phyloP scores from a whole-genome alignment of 2,329 filamentous ascomycete genomes.

The Neospermospora avenae region DNA sequence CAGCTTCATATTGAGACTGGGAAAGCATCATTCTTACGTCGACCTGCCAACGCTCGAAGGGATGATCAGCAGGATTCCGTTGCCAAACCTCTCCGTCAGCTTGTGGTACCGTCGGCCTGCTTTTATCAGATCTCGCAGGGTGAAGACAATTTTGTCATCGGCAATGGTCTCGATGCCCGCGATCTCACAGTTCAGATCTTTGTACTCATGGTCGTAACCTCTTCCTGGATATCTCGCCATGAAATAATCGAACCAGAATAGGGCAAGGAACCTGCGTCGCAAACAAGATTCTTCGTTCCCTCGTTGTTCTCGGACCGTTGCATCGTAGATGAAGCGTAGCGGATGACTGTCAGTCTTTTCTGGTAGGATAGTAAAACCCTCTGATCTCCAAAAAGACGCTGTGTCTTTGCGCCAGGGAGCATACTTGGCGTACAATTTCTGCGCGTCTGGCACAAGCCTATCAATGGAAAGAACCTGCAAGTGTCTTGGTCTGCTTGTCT shows the following conservation, averaged over 20 bases:
- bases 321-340: conserved; percentile 12
- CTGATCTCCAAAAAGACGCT: conserved; percentile 12
- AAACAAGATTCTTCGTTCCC: conserved; percentile 14
- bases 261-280: conserved; percentile 13
- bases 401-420: conserved; percentile 5
- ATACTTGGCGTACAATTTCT: conserved; percentile 11
- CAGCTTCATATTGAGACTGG: conserved; percentile 5
- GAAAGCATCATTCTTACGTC: conserved; percentile 17
- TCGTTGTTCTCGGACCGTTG: conserved; percentile 7
- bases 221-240: conserved; percentile 11
- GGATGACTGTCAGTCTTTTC: conserved; percentile 5
- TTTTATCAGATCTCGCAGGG: conserved; percentile 12
- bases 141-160: conserved; percentile 10
- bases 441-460: conserved; percentile 6
- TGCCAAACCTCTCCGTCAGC: conserved; percentile 12
- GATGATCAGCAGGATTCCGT: conserved; percentile 16
- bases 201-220: conserved; percentile 18
- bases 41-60: conserved; percentile 15
- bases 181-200: conserved; percentile 8
- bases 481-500: conserved; percentile 7
- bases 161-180: conserved; percentile 6
- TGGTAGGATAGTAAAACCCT: conserved; percentile 9
- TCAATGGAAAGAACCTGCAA: conserved; percentile 14
- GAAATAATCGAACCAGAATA: conserved; percentile 19
- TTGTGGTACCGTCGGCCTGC: conserved; percentile 16